Evolutionary conservation across 805 yeast species (phyloP).

Genomic region (Wickerhamiella bombiphila): DNA sequence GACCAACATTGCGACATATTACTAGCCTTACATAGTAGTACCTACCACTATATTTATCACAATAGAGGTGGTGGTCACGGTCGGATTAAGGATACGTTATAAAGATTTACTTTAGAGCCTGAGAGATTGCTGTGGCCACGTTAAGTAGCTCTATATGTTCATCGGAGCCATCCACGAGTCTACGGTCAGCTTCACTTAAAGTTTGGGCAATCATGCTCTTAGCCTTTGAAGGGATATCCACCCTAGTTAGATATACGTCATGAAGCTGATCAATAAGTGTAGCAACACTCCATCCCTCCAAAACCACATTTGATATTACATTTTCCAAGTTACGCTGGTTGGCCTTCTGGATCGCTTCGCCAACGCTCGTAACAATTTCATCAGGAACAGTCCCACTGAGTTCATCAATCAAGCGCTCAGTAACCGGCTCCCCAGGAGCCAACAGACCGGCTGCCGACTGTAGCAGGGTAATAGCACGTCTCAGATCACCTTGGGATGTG

Average conservation of each 20-base stretch:
- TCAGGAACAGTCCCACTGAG: conserved; percentile 63
- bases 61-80: not conserved
- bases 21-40: conserved; percentile 30
- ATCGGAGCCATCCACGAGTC: conserved; percentile 71
- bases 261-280: conserved; percentile 61
- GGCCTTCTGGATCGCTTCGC: conserved; percentile 25
- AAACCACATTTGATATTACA: conserved; percentile 36
- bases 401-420: conserved; percentile 40
- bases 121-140: conserved; percentile 38
- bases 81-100: not conserved
- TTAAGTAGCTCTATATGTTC: conserved; percentile 74
- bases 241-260: conserved; percentile 46
- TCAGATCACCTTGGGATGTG: conserved; percentile 79
- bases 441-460: conserved; percentile 53
- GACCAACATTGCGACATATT: conserved; percentile 92
- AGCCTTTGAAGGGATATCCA: conserved; percentile 32
- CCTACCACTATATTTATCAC: not conserved
- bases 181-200: conserved; percentile 60
- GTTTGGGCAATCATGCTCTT: conserved; percentile 53
- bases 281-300: conserved; percentile 68
- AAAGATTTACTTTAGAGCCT: conserved; percentile 5
- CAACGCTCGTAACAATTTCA: conserved; percentile 29
- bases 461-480: conserved; percentile 80
- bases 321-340: conserved; percentile 18
- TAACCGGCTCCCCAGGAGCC: conserved; percentile 28